Base-by-base conservation (phyloP, 192 early-diverging fungal genomes). In the Ambispora gerdemannii region DNA sequence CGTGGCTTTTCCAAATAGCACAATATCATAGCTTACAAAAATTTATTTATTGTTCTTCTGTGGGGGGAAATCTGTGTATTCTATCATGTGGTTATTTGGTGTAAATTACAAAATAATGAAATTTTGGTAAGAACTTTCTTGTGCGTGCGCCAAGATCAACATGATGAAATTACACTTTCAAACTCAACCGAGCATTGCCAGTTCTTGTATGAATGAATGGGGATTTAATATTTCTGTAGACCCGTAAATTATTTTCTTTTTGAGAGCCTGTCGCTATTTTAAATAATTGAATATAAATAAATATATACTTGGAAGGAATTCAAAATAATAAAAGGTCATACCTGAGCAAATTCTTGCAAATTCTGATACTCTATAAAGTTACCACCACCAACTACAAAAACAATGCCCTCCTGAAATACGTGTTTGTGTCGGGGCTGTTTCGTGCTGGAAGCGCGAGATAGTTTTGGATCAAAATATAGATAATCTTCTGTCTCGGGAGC, bases 311-410 rank as follows among this genome's bases (percentile, higher is more conserved):
- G 17, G 22, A 51, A n/a, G 1, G 33, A n/a, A 36, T 11, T 58
- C n/a, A 22, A 43, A 71, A 33, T 8, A 35, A 19, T 34, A 20
- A 25, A 28, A 19, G 50, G 53, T 15, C 76, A 63, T 78, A 89
- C 90, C 80, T 87, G 82, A 3, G 93, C 89, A 79, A 89, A 90
- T 80, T 98, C 96, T 79, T 88, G 85, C 73, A 98, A 72, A 78
- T 98, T 98, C 71, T 97, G 94, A 77, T 95, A 95, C 82, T 99
- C 97, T 59, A 95, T 80, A 80, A 98, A 99, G 76, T 97, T 97
- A 27, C 97, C 97, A 36, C 97, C 97, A 28, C 97, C 97, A 47
- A 98, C 86, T 11, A 95, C 91, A 87, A 99, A 98, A 25, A 99
- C 97, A 76, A 99, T 90, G 3, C 95, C 96, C 62, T 97, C 92